phyloP scores from a whole-genome alignment of 1,139 yeast species.

The Candida sp. region DNA sequence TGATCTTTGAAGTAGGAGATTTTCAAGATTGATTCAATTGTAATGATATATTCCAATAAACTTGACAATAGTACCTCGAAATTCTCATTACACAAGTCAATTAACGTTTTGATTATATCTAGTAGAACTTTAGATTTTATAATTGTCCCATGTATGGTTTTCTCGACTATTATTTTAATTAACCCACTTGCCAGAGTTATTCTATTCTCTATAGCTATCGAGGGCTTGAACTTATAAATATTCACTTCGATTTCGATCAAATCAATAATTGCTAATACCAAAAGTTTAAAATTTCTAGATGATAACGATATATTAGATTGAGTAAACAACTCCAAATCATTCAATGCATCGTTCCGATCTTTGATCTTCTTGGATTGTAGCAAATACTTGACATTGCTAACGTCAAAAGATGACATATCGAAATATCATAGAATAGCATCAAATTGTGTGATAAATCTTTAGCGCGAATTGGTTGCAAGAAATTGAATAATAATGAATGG shows the following conservation, averaged over 20 bases:
- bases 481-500: too few species aligned
- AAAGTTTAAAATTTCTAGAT: slow-evolving; percentile 19
- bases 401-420: slow-evolving; percentile 19
- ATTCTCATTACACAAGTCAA: slow-evolving; percentile 13
- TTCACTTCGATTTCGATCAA: slow-evolving; percentile 39
- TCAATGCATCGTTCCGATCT: slow-evolving; percentile 52
- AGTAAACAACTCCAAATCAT: slow-evolving; percentile 31
- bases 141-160: slow-evolving; percentile 16
- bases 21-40: slow-evolving; percentile 23
- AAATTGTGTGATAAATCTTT: not conserved
- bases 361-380: slow-evolving; percentile 45
- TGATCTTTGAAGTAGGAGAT: slow-evolving; percentile 38
- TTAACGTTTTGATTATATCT: slow-evolving; percentile 20
- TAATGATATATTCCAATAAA: slow-evolving; percentile 28
- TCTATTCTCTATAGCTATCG: slow-evolving; percentile 33
- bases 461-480: not conserved
- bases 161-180: slow-evolving; percentile 29
- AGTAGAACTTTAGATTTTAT: slow-evolving; percentile 29
- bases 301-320: slow-evolving; percentile 17
- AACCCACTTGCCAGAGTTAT: slow-evolving; percentile 38
- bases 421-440: not conserved
- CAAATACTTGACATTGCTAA: slow-evolving; percentile 14
- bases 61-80: slow-evolving; percentile 27
- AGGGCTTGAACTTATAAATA: slow-evolving; percentile 25
- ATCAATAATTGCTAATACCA: slow-evolving; percentile 36